These are phyloP conservation scores for Orbilia brochopaga DNA, from an alignment of 2,329 filamentous ascomycete genomes.

Conservation along the genomic window DNA sequence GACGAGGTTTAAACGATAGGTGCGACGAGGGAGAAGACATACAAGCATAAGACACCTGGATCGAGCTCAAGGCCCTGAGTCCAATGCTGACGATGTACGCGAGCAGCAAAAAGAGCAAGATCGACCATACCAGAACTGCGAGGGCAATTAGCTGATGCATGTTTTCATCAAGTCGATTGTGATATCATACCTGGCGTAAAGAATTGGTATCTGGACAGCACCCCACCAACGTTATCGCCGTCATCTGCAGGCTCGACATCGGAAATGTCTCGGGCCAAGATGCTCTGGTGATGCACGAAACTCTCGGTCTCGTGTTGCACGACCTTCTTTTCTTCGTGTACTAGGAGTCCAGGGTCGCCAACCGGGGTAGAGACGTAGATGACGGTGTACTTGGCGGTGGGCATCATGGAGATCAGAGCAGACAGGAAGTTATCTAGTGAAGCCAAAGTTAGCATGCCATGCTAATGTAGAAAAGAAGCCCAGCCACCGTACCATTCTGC, in stretches of 20 bases:
- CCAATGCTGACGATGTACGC: constrained; percentile 23
- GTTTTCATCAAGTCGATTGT: not conserved
- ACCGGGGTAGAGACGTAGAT: constrained; percentile 54
- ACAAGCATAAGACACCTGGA: constrained; percentile 46
- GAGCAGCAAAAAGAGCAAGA: constrained; percentile 16
- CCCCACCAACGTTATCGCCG: constrained; percentile 49
- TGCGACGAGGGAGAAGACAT: not conserved
- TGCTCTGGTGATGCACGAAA: constrained; percentile 30
- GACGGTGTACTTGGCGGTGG: constrained; percentile 52
- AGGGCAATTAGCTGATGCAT: not conserved
- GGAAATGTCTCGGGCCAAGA: constrained; percentile 23
- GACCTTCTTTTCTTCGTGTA: constrained; percentile 32
- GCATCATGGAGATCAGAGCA: constrained; percentile 53
- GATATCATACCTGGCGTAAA: constrained; percentile 76
- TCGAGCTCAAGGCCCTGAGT: constrained; percentile 28
- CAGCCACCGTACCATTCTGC: constrained; percentile 27
- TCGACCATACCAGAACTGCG: constrained; percentile 16
- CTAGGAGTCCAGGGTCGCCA: constrained; percentile 30
- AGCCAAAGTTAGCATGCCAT: not conserved
- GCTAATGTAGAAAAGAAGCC: not conserved
- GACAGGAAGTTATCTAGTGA: constrained; percentile 53
- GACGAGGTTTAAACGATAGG: not conserved
- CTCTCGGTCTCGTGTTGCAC: constrained; percentile 31
- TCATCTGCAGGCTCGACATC: not conserved
- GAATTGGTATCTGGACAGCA: constrained; percentile 95